Evolutionary conservation across 805 yeast genomes (phyloP).

Genomic region (Wickerhamiella spandovensis): DNA sequence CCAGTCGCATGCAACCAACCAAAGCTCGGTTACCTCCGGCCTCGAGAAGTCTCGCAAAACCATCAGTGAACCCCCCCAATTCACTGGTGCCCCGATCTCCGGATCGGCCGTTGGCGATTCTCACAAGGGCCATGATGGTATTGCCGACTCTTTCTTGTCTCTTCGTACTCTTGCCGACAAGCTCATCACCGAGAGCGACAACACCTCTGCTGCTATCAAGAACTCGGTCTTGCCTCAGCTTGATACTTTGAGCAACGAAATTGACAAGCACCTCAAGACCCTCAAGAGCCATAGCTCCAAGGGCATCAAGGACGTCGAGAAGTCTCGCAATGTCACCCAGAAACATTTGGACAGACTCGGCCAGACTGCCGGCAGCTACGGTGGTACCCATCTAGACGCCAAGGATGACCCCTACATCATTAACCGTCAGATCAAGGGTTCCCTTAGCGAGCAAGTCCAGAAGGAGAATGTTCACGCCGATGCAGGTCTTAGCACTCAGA

Average conservation of each 20-base stretch:
- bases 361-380: slow-evolving; percentile 25
- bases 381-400: slow-evolving; percentile 25
- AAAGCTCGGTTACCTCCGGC: slow-evolving; percentile 18
- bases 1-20: slow-evolving; percentile 17
- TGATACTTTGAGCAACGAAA: slow-evolving; percentile 28
- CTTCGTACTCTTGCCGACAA: slow-evolving; percentile 23
- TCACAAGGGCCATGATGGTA: not conserved
- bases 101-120: slow-evolving; percentile 1
- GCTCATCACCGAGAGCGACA: slow-evolving; percentile 24
- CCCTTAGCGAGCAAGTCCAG: slow-evolving; percentile 31
- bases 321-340: slow-evolving; percentile 24
- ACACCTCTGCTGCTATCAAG: slow-evolving; percentile 28
- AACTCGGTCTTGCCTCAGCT: slow-evolving; percentile 32
- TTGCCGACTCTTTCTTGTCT: slow-evolving; percentile 24
- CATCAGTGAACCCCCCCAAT: slow-evolving; percentile 25
- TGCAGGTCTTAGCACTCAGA: slow-evolving; percentile 31
- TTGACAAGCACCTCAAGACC: slow-evolving; percentile 32
- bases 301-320: slow-evolving; percentile 28
- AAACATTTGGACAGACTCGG: slow-evolving; percentile 28
- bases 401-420: slow-evolving; percentile 35
- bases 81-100: slow-evolving; percentile 10
- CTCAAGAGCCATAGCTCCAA: slow-evolving; percentile 26
- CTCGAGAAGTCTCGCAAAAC: slow-evolving; percentile 24
- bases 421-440: slow-evolving; percentile 27
- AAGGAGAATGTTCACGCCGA: slow-evolving; percentile 36